Base-by-base conservation (phyloP, 2,329 filamentous ascomycete species). In the Aspergillus japonicus region DNA sequence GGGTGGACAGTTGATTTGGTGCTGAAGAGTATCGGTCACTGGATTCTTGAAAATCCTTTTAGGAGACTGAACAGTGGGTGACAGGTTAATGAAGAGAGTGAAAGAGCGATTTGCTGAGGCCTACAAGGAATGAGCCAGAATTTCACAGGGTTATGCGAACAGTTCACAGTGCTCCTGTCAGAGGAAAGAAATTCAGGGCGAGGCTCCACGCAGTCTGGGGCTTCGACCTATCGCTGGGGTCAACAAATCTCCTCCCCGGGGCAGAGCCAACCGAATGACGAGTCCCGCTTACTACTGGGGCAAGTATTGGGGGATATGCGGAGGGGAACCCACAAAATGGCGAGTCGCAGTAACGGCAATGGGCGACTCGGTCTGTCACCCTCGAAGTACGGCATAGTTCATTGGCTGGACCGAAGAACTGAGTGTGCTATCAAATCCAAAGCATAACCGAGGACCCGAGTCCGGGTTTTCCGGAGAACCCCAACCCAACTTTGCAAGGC, bases 281-380 rank as follows among this genome's bases (percentile, higher is more conserved):
- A 60, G 61, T 65, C 60, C 33, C 54, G 53, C 21, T 14, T 33
- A 23, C 47, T 33, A 49, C 54, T 58, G 50, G 47, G 50, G 59
- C 44, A 53, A 31, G 33, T 49, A 51, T 61, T 64, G 62, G 64
- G 66, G 68, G 64, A 60, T 59, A 64, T 65, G 66, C 66, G 67
- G 67, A 68, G 67, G 48, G 42, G 42, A 55, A 57, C 63, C 66
- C 61, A 64, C 63, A 55, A 54, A 42, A 33, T 55, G 60, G 60
- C 62, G 57, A 65, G 52, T 68, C 52, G 66, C 42, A 48, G 48
- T 23, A 35, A 31, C 56, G 35, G 47, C 35, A 42, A 62, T 54
- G 31, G 60, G 60, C 54, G 54, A 42, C 29, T 16, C 24, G 12
- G 21, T 51, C 42, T 58, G 54, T 58, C 50, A 55, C 56, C n/a